Conservation (phyloP, 2,329 filamentous ascomycete genomes). For the Alternaria solani region DNA sequence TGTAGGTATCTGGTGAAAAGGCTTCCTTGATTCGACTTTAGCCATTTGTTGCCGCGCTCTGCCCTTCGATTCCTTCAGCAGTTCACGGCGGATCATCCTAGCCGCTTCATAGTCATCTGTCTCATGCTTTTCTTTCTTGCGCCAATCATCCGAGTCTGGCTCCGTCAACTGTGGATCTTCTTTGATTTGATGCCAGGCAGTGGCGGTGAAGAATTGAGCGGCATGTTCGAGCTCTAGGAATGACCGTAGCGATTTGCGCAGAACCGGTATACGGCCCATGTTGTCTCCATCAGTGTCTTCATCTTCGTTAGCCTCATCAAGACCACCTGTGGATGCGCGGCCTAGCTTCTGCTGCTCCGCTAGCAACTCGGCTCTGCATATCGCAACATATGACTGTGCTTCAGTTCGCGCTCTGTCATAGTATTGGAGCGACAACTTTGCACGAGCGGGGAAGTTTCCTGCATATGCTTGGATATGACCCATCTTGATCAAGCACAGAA, state of each 20-base stretch:
- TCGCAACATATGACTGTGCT: constrained; percentile 62
- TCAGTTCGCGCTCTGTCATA: constrained; percentile 65
- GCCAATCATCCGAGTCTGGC: constrained; percentile 72
- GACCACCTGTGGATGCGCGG: constrained; percentile 37
- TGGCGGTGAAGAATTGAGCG: constrained; percentile 84
- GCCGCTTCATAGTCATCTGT: constrained; percentile 77
- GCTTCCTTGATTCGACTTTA: constrained; percentile 50
- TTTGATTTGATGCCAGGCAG: constrained; percentile 84
- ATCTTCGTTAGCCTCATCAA: constrained; percentile 48
- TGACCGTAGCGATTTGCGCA: constrained; percentile 71
- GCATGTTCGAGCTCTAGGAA: constrained; percentile 83
- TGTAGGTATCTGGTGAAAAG: constrained; percentile 32
- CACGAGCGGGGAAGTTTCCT: constrained; percentile 60
- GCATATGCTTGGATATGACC: constrained; percentile 84
- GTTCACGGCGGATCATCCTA: constrained; percentile 78
- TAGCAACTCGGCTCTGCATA: constrained; percentile 70
- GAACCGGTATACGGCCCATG: constrained; percentile 61
- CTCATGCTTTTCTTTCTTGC: constrained; percentile 73
- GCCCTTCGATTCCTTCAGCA: constrained; percentile 67
- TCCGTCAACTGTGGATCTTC: constrained; percentile 69
- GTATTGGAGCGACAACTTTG: constrained; percentile 71
- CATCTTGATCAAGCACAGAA: constrained; percentile 69
- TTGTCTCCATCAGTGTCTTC: constrained; percentile 52
- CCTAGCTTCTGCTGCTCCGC: constrained; percentile 56
- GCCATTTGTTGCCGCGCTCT: constrained; percentile 73